These are phyloP conservation scores for Houttuynia cordata DNA, from an alignment of 164 flowering plant species.

Conservation along the genomic window DNA sequence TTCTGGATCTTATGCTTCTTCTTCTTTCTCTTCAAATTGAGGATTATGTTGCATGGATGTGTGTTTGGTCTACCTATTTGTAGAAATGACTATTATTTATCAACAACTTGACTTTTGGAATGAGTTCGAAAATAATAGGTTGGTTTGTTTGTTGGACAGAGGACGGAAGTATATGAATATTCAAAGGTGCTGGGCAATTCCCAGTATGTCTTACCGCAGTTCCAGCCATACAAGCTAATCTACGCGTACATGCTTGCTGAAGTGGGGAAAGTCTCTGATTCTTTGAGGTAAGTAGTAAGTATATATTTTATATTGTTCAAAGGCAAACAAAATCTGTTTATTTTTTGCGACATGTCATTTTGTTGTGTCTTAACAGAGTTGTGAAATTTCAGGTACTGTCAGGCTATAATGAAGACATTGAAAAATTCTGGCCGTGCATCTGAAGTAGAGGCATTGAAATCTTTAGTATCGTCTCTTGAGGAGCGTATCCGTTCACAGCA, in stretches of 20 bases:
- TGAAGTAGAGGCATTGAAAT: slow-evolving; percentile 72
- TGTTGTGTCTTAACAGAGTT: neutral
- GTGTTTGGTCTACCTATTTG: no score
- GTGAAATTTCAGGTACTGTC: slow-evolving; percentile 62
- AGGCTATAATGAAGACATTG: slow-evolving; percentile 57
- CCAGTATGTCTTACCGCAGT: slow-evolving; percentile 72
- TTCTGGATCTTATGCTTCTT: neutral
- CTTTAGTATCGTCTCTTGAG: slow-evolving; percentile 59
- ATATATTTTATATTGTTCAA: neutral
- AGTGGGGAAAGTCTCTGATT: slow-evolving; percentile 82
- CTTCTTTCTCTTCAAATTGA: neutral
- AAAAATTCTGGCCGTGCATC: slow-evolving; percentile 70
- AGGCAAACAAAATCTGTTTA: neutral
- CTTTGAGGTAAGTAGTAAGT: slow-evolving; percentile 50
- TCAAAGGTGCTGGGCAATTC: slow-evolving; percentile 94
- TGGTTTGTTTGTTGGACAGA: slow-evolving; percentile 32
- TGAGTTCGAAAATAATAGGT: neutral
- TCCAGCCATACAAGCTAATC: slow-evolving; percentile 93
- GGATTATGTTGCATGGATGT: no score
- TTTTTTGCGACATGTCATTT: neutral
- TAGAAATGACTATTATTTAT: no score
- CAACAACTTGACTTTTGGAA: neutral
- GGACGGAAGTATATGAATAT: slow-evolving; percentile 91
- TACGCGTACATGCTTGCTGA: slow-evolving; percentile 97
- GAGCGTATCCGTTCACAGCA: slow-evolving; percentile 79